Evolutionary conservation across 2,329 filamentous ascomycete species (phyloP), one percentile per base, ranked within the genome.

Genomic region (Fusarium bactridioides): DNA sequence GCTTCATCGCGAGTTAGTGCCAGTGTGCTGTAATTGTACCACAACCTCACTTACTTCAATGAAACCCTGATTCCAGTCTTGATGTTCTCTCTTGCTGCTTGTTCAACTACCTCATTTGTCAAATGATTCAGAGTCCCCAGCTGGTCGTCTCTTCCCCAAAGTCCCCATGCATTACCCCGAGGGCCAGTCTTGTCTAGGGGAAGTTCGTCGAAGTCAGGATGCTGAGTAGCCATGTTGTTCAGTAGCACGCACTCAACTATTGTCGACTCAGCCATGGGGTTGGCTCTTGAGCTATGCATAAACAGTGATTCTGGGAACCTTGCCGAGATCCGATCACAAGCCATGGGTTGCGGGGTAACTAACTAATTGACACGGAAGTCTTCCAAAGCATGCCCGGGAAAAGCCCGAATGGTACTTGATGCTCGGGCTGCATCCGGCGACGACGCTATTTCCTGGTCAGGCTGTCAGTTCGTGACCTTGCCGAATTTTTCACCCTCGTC

Each of bases 141-240:
- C 29, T 69, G 66, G 15, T 69, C 66, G 1, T 68, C 57, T 4
- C 37, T 15, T 3, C 58, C 58, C 66, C 64, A 69, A 5, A 58
- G 44, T 5, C 66, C 64, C 66, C 64, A 69, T 21, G 64, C 58
- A 13, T 69, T 69, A 1, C 66, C 66, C 2, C 25, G 37, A 21
- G 64, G 58, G 13, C 66, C 66, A 13, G n/a, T 55, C 53, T 69
- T 68, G 40, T 68, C 66, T 5, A 69, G n/a, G 1, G 64, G 58
- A 10, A 69, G 58, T 11, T 38, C 10, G 5, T 63, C 41, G 18
- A 69, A 69, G 19, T 33, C 10, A 0, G 58, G 64, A 10, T 64
- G 29, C n/a, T 40, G 51, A 31, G 23, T 18, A n/a, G 66, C 3
- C 66, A 68, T 69, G 5, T 12, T 54, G 13, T 19, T 25, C 9